phyloP scores from a whole-genome alignment of 805 yeast species.

The Teunomyces atbi region DNA sequence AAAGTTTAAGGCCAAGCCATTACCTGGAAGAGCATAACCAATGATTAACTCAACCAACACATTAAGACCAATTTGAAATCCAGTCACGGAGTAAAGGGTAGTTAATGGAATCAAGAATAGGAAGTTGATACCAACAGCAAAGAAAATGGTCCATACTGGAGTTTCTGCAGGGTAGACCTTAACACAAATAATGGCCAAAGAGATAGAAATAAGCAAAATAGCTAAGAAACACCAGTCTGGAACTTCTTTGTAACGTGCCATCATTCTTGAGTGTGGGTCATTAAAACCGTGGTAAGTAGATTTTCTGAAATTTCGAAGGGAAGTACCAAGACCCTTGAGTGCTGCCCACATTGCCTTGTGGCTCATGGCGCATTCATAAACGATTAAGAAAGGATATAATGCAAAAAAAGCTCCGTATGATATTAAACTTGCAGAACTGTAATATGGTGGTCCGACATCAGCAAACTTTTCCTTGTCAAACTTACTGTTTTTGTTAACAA shows the following conservation, averaged over 20 bases:
- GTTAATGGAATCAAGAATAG: conserved; percentile 34
- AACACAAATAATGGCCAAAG: conserved; percentile 31
- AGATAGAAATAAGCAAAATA: conserved; percentile 26
- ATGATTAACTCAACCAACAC: conserved; percentile 37
- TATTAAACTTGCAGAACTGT: conserved; percentile 21
- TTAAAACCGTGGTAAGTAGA: conserved; percentile 32
- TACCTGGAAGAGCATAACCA: conserved; percentile 40
- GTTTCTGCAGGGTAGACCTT: conserved; percentile 31
- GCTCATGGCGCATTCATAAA: conserved; percentile 17
- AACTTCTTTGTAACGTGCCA: conserved; percentile 33
- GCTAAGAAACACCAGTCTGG: conserved; percentile 31
- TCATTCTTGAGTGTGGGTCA: conserved; percentile 34
- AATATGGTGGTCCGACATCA: conserved; percentile 21
- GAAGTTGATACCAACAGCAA: conserved; percentile 33
- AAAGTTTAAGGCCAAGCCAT: conserved; percentile 39
- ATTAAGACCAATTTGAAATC: conserved; percentile 32
- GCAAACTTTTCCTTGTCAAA: conserved; percentile 19
- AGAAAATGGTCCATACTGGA: conserved; percentile 39
- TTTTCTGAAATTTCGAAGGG: conserved; percentile 17
- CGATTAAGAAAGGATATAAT: conserved; percentile 23
- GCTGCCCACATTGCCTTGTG: conserved; percentile 14
- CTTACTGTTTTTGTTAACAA: conserved; percentile 7
- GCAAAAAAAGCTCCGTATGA: conserved; percentile 24
- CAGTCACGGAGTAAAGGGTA: conserved; percentile 28
- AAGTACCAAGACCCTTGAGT: conserved; percentile 10